Conservation (phyloP, 2,329 filamentous ascomycete genomes). For the Botrytis porri region DNA sequence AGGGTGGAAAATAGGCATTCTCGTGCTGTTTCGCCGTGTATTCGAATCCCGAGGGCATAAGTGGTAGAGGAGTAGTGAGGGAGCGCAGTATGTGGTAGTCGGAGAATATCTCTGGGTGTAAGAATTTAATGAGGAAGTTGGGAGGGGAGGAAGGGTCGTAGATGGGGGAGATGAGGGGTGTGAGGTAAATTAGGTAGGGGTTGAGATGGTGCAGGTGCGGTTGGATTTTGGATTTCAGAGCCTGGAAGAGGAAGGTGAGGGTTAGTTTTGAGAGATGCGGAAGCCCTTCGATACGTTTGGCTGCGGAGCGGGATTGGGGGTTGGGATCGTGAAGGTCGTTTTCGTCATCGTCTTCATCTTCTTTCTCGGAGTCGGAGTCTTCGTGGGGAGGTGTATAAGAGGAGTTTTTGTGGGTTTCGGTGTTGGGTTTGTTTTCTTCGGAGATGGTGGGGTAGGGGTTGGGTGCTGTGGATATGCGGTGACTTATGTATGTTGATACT, state of each 20-base stretch:
- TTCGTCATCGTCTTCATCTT: neutral
- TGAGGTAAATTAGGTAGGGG: slow-evolving; percentile 22
- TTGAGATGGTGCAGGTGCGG: neutral
- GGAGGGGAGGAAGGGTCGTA: slow-evolving; percentile 41
- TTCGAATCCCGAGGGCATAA: slow-evolving; percentile 44
- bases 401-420: neutral
- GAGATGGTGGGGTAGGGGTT: neutral
- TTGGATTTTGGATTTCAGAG: neutral
- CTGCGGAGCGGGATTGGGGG: neutral
- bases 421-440: neutral
- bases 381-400: neutral
- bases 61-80: slow-evolving; percentile 43
- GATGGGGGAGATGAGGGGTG: slow-evolving; percentile 24
- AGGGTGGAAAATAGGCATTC: slow-evolving; percentile 58
- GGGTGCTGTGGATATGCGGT: neutral
- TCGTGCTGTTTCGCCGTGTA: slow-evolving; percentile 44
- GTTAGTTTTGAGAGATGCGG: slow-evolving; percentile 18
- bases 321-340: neutral
- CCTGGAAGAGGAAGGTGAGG: slow-evolving; percentile 8
- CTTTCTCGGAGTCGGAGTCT: slow-evolving; percentile 5
- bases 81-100: slow-evolving; percentile 52
- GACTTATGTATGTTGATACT: slow-evolving; percentile 1
- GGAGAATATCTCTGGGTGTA: slow-evolving; percentile 57
- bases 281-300: slow-evolving; percentile 16
- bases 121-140: slow-evolving; percentile 48